Evolutionary conservation across 1,284 basidiomycete species (phyloP).

Genomic region (Melampsora abietis-canadensis): DNA sequence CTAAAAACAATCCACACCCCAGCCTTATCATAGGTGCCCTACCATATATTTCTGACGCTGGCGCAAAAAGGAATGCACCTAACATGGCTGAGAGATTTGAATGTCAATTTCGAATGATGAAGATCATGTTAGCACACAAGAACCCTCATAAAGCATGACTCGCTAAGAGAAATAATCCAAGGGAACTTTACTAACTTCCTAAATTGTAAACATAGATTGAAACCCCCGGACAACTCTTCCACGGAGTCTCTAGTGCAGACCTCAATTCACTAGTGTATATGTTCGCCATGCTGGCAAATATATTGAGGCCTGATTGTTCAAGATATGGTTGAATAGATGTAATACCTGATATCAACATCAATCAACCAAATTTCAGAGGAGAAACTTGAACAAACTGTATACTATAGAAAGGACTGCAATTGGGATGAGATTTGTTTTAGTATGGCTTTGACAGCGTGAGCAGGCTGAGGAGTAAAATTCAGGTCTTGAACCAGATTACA

Average conservation of each 20-base stretch:
- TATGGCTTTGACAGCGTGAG: background rate
- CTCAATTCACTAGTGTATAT: background rate
- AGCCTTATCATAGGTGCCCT: conserved; percentile 16
- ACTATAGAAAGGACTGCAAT: conserved; percentile 15
- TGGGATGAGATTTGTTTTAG: background rate
- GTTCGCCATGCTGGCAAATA: background rate
- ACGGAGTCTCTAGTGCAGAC: background rate
- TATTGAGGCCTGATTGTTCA: conserved; percentile 16
- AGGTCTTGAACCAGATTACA: background rate
- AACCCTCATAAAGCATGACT: background rate
- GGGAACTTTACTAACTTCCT: background rate
- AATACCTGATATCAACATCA: background rate
- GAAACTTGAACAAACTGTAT: conserved; percentile 18
- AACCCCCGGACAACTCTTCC: background rate
- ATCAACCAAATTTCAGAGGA: background rate
- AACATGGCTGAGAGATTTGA: conserved; percentile 3
- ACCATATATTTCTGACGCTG: conserved; percentile 27
- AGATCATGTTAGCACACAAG: background rate
- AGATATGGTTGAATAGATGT: conserved; percentile 7
- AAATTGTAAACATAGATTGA: background rate
- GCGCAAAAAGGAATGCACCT: conserved; percentile 17
- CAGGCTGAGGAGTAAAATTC: background rate
- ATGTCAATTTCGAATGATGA: background rate
- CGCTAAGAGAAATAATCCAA: background rate
- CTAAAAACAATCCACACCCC: conserved; percentile 9